phyloP scores from a whole-genome alignment of 176 grass and related monocot genomes.

The Triticum turgidum region DNA sequence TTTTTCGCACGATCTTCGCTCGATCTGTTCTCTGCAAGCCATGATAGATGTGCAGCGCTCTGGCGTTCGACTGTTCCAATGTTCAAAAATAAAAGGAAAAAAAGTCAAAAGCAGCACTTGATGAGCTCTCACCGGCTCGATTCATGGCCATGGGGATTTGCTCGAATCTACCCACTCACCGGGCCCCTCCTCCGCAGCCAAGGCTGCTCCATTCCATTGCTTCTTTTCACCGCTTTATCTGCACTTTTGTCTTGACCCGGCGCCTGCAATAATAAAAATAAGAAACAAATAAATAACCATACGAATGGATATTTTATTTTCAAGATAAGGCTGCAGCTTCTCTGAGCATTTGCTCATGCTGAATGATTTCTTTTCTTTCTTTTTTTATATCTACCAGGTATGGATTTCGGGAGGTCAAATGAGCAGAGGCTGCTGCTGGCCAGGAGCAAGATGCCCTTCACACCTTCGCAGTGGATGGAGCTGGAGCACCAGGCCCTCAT shows the following conservation, averaged over 20 bases:
- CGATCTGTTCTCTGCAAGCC: slow-evolving; percentile 13
- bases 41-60: background rate
- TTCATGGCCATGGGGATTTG: slow-evolving; percentile 32
- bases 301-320: background rate
- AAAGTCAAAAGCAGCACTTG: slow-evolving; percentile 36
- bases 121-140: slow-evolving; percentile 16
- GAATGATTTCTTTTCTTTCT: slow-evolving; percentile 17
- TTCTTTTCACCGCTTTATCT: background rate
- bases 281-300: background rate
- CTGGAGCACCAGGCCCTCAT: slow-evolving; percentile 93
- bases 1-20: background rate
- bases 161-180: background rate
- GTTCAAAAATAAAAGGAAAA: slow-evolving; percentile 22
- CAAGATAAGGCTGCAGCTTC: slow-evolving; percentile 35
- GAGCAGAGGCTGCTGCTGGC: slow-evolving; percentile 58
- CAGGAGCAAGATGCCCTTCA: slow-evolving; percentile 86
- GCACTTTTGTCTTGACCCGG: slow-evolving; percentile 39
- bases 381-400: slow-evolving; percentile 42
- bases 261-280: slow-evolving; percentile 5
- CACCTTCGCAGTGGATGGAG: slow-evolving; percentile 96
- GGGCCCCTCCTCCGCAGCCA: background rate
- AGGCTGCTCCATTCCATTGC: slow-evolving; percentile 43
- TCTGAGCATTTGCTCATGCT: slow-evolving; percentile 11
- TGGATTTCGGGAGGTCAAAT: slow-evolving; percentile 44
- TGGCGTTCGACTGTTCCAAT: slow-evolving; percentile 3